phyloP scores from a whole-genome alignment of 805 yeast species.

The Kuraishia floccosa region DNA sequence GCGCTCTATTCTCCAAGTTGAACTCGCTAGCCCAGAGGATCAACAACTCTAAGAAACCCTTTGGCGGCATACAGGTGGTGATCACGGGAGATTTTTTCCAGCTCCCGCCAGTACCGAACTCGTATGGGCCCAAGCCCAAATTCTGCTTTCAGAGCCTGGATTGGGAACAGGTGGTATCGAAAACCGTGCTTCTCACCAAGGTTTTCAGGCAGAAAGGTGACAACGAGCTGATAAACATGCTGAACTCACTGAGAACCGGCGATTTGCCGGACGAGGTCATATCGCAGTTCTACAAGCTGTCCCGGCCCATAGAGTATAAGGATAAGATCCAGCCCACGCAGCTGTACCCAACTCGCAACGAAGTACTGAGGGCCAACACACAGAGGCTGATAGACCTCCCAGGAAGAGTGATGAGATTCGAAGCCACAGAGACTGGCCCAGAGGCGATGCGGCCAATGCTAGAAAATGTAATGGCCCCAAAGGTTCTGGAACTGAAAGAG shows the following conservation, averaged over 20 bases:
- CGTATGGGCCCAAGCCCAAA: constrained; percentile 15
- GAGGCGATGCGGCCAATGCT: constrained; percentile 17
- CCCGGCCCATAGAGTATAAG: constrained; percentile 35
- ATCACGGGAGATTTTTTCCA: constrained; percentile 79
- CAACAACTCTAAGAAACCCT: constrained; percentile 37
- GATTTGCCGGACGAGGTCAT: constrained; percentile 34
- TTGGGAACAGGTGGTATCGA: constrained; percentile 49
- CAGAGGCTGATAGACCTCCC: constrained; percentile 32
- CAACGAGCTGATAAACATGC: constrained; percentile 55
- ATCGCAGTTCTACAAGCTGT: constrained; percentile 35
- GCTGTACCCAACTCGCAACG: constrained; percentile 59
- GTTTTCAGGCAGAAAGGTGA: constrained; percentile 77
- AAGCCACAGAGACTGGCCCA: constrained; percentile 45
- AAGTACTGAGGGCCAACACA: constrained; percentile 59
- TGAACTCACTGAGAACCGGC: constrained; percentile 66
- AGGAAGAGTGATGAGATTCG: constrained; percentile 29
- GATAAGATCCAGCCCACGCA: constrained; percentile 67
- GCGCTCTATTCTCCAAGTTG: constrained; percentile 50
- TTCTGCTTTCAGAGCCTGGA: constrained; percentile 59
- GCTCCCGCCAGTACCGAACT: constrained; percentile 57
- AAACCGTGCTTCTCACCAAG: constrained; percentile 47
- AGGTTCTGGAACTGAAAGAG: constrained; percentile 52
- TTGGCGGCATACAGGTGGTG: constrained; percentile 73
- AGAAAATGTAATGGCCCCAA: constrained; percentile 62
- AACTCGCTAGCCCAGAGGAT: constrained; percentile 46